Evolutionary conservation across 345 rosid genomes (phyloP).

Genomic region (Euphorbia pulcherrima): DNA sequence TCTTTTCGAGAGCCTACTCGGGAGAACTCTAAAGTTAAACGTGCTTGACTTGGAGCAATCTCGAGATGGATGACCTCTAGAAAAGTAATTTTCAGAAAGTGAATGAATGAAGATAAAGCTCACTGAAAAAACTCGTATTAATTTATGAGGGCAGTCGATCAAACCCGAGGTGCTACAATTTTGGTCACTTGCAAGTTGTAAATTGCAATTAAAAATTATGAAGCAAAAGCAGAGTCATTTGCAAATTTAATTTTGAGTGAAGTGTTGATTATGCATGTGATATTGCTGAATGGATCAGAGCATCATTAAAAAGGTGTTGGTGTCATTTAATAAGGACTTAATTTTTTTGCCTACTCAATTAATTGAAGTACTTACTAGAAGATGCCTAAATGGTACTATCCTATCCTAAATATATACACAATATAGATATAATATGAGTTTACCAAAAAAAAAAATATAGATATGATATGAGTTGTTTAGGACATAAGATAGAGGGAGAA

Average conservation of each 20-base stretch:
- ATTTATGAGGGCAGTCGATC: too few species aligned
- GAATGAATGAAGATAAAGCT: too few species aligned
- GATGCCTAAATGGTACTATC: slow-evolving; percentile 5
- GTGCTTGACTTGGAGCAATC: too few species aligned
- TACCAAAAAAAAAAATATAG: too few species aligned
- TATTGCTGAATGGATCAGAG: not conserved
- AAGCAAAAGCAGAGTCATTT: not conserved
- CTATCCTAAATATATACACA: not conserved
- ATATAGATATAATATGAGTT: not conserved
- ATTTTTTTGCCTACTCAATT: not conserved
- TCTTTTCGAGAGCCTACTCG: too few species aligned
- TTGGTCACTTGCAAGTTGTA: not conserved
- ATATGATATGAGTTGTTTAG: not conserved
- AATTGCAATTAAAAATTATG: not conserved
- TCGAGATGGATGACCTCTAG: too few species aligned
- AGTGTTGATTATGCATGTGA: not conserved
- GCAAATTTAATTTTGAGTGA: not conserved
- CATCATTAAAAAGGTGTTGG: not conserved
- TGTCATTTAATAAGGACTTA: not conserved
- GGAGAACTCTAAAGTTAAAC: too few species aligned
- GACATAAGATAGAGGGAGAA: not conserved
- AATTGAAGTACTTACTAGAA: not conserved
- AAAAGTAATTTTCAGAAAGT: too few species aligned
- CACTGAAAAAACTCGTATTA: too few species aligned
- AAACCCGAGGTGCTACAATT: too few species aligned